phyloP scores from a whole-genome alignment of 345 rosid genomes.

The Camelina neglecta region DNA sequence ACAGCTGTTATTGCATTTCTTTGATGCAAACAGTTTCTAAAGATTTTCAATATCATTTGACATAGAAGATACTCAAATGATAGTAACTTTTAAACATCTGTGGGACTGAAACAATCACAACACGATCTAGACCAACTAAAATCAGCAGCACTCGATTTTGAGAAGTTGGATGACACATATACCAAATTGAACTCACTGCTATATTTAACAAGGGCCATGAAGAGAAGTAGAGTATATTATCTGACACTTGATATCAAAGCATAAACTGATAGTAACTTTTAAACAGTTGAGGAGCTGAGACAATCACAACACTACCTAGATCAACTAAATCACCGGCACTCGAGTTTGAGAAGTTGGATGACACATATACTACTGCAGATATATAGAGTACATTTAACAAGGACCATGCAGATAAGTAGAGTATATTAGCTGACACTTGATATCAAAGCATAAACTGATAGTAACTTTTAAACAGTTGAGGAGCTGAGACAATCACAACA shows the following conservation, averaged over 20 bases:
- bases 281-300: neutral
- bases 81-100: neutral
- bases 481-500: neutral
- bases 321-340: slow-evolving; percentile 9
- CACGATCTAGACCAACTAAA: slow-evolving; percentile 11
- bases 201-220: neutral
- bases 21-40: slow-evolving; percentile 26
- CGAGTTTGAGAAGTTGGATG: neutral
- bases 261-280: slow-evolving; percentile 31
- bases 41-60: neutral
- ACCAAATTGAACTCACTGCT: neutral
- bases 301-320: slow-evolving; percentile 11
- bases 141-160: neutral
- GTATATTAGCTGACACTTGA: neutral
- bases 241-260: slow-evolving; percentile 5
- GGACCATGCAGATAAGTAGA: slow-evolving; percentile 20
- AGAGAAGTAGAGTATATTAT: slow-evolving; percentile 13
- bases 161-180: neutral
- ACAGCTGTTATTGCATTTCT: slow-evolving; percentile 30
- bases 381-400: neutral
- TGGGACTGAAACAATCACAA: slow-evolving; percentile 9
- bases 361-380: neutral
- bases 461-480: neutral
- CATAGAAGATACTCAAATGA: slow-evolving; percentile 5
- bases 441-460: neutral